Base-by-base conservation (phyloP, 163 green algal genomes). In the Chlamydomonas reinhardtii region DNA sequence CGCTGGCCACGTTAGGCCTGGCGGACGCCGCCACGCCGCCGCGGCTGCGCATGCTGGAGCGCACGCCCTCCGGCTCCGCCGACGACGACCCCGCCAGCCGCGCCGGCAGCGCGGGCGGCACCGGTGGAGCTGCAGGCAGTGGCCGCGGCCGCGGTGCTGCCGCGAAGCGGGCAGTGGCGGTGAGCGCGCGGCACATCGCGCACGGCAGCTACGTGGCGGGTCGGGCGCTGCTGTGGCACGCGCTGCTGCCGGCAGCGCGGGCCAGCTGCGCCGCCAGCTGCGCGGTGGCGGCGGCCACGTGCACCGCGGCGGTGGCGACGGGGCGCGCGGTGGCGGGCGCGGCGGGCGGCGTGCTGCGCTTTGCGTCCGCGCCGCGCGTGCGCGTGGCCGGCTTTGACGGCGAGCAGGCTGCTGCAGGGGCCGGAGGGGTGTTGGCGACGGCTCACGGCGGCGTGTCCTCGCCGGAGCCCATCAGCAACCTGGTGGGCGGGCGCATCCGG, bases 181-280 rank as follows among this genome's bases (percentile, higher is more conserved):
- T 85, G 17, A 85, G 78, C 56, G 80, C 80, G 15, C 34, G 80
- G 25, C 80, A 86, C 34, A 32, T 86, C 8, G 80, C 70, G 11
- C 80, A 68, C 71, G 80, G 80, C 2, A 59, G 56, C 56, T 4
- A 65, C 3, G 27, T 73, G 24, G 70, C 56, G 56, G 56, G 70
- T 24, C 80, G 70, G 24, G 32, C 39, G 4, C 52, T 86, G 54
- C 27, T 86, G 19, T 2, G 0, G 22, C 64, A 22, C 54, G 70
- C 54, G 19, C 19, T 86, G 32, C 43, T 86, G 56, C 80, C 80
- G 5, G 56, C 80, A 0, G 70, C 59, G 27, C 80, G 80, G 16
- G 19, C n/a, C 14, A 25, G 66, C 54, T 32, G 54, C 34, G 52
- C 43, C 34, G 39, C 70, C 34, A 52, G 54, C 48, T 19, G 70